phyloP scores from a whole-genome alignment of 768 basidiomycete species.

The Asterophora parasitica region DNA sequence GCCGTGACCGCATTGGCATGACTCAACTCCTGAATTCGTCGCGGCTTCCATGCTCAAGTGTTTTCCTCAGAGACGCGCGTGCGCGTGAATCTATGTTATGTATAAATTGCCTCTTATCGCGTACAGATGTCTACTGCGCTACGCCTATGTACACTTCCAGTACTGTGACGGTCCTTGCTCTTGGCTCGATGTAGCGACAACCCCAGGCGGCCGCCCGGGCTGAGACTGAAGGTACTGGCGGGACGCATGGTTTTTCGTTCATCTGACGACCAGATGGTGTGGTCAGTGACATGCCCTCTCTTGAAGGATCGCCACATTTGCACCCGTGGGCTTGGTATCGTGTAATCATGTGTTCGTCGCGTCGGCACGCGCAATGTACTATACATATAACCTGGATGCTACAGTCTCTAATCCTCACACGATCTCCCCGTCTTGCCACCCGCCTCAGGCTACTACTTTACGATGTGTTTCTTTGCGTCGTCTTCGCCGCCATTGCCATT shows the following conservation, averaged over 20 bases:
- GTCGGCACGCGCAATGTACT: not conserved
- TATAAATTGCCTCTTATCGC: too few relatives aligned
- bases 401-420: not conserved
- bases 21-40: too few relatives aligned
- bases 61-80: too few relatives aligned
- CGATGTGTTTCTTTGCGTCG: slow-evolving; percentile 6
- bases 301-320: not conserved
- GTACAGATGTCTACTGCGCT: too few relatives aligned
- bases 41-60: too few relatives aligned
- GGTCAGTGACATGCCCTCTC: not conserved
- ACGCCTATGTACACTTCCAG: too few relatives aligned
- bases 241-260: not conserved
- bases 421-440: not conserved
- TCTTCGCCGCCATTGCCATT: slow-evolving; percentile 3
- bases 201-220: not conserved
- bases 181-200: too few relatives aligned
- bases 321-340: not conserved
- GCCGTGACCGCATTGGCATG: too few relatives aligned
- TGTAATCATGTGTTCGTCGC: not conserved
- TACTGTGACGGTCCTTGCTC: not conserved
- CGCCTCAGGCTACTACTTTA: not conserved
- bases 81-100: too few relatives aligned
- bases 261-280: not conserved
- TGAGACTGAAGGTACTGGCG: not conserved
- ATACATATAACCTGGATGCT: not conserved